phyloP scores from a whole-genome alignment of 2,329 filamentous ascomycete species.

The Macrophomina phaseolina region DNA sequence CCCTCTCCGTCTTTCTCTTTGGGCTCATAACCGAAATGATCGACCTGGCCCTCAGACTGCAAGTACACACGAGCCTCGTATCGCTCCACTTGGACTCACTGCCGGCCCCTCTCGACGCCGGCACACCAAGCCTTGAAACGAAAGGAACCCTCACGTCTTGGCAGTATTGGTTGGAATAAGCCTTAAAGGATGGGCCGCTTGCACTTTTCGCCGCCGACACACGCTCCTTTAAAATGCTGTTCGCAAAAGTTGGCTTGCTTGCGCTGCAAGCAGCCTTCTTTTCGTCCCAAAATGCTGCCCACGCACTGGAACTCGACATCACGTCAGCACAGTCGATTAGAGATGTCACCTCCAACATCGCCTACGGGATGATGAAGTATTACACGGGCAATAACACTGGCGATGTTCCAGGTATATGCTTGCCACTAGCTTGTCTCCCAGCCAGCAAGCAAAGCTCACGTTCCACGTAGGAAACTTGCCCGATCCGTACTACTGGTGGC shows the following conservation, averaged over 20 bases:
- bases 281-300: neutral
- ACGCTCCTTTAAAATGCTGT: neutral
- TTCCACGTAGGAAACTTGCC: constrained; percentile 51
- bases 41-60: neutral
- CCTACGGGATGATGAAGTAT: constrained; percentile 58
- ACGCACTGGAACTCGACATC: constrained; percentile 3
- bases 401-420: constrained; percentile 58
- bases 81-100: neutral
- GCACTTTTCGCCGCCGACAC: neutral
- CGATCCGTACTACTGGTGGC: constrained; percentile 68
- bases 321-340: constrained; percentile 42
- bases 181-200: neutral
- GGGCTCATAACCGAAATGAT: neutral
- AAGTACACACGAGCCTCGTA: neutral
- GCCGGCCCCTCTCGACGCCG: neutral
- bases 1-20: neutral
- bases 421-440: constrained; percentile 38
- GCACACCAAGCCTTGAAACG: neutral
- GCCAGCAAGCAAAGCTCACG: neutral
- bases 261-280: neutral
- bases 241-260: neutral
- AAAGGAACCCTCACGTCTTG: neutral
- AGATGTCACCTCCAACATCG: constrained; percentile 46
- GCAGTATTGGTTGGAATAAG: neutral
- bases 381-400: constrained; percentile 64